Evolutionary conservation across 2,329 filamentous ascomycete species (phyloP).

Genomic region (Fusarium redolens): DNA sequence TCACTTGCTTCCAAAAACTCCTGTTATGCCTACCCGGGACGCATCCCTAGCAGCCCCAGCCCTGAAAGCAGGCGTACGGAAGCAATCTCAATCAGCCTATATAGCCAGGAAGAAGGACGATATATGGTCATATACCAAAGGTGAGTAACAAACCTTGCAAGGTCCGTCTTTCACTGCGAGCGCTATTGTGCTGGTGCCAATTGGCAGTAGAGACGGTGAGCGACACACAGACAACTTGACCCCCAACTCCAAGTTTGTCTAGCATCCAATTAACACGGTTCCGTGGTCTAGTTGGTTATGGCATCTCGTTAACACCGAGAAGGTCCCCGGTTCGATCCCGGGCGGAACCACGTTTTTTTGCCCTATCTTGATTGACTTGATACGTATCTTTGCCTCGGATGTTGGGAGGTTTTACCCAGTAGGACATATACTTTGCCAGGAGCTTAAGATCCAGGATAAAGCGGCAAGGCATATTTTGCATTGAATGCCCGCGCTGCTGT

Average conservation of each 20-base stretch:
- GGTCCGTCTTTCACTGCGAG: too few relatives aligned
- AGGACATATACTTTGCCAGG: fast-evolving
- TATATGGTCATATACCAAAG: fast-evolving
- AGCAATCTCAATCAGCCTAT: too few relatives aligned
- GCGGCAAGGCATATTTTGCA: background rate
- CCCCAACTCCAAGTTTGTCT: fast-evolving
- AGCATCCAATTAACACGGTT: background rate
- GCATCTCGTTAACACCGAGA: slow-evolving; percentile 34
- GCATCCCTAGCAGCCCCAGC: background rate
- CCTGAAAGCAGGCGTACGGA: too few relatives aligned
- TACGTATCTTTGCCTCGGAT: fast-evolving
- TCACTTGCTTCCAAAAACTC: background rate
- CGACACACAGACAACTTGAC: fast-evolving
- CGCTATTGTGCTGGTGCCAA: fast-evolving
- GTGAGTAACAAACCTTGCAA: too few relatives aligned
- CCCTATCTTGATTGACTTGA: fast-evolving
- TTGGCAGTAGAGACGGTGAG: fast-evolving
- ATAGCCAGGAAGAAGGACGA: background rate
- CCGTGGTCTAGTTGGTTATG: slow-evolving; percentile 35
- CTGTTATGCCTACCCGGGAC: fast-evolving
- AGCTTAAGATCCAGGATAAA: fast-evolving
- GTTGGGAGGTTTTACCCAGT: background rate
- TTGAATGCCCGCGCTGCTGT: fast-evolving
- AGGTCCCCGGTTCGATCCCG: slow-evolving; percentile 31
- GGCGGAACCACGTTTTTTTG: slow-evolving; percentile 24